Evolutionary conservation across 805 yeast genomes (phyloP).

Genomic region (Yarrowia yakushimensis): DNA sequence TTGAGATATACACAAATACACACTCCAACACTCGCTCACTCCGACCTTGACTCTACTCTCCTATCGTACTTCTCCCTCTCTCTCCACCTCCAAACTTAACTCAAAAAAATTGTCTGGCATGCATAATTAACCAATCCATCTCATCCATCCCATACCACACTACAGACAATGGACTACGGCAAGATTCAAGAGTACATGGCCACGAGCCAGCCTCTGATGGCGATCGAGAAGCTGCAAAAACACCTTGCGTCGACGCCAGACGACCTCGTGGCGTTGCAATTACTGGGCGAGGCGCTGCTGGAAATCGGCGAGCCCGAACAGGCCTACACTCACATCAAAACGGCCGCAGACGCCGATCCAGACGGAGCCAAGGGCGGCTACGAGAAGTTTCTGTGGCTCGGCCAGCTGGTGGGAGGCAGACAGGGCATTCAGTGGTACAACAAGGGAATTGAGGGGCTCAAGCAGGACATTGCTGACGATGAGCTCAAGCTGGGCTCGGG

Average conservation of each 20-base stretch:
- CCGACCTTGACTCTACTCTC: too few species aligned
- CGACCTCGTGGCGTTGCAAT: slow-evolving; percentile 33
- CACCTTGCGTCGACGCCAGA: slow-evolving; percentile 30
- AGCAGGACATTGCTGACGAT: slow-evolving; percentile 40
- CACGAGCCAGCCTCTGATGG: slow-evolving; percentile 51
- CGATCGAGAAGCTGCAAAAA: slow-evolving; percentile 46
- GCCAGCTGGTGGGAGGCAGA: slow-evolving; percentile 82
- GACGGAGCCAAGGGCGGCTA: slow-evolving; percentile 56
- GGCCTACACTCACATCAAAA: slow-evolving; percentile 61
- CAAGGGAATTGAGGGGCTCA: slow-evolving; percentile 57
- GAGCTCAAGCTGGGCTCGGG: neutral
- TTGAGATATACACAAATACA: too few species aligned
- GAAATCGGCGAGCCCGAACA: slow-evolving; percentile 77
- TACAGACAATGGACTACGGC: slow-evolving; percentile 24
- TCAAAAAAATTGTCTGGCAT: slow-evolving; percentile 5
- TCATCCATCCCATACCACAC: neutral
- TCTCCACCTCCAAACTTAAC: neutral
- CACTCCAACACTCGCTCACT: too few species aligned
- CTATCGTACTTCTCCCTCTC: neutral
- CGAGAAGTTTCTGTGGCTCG: slow-evolving; percentile 84
- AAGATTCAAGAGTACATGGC: slow-evolving; percentile 47
- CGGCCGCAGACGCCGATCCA: slow-evolving; percentile 67
- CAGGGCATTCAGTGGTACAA: slow-evolving; percentile 65
- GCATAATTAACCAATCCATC: neutral
- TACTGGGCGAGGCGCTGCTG: slow-evolving; percentile 69